Evolutionary conservation across 2,329 filamentous ascomycete species (phyloP).

Genomic region (Calonectria montana): DNA sequence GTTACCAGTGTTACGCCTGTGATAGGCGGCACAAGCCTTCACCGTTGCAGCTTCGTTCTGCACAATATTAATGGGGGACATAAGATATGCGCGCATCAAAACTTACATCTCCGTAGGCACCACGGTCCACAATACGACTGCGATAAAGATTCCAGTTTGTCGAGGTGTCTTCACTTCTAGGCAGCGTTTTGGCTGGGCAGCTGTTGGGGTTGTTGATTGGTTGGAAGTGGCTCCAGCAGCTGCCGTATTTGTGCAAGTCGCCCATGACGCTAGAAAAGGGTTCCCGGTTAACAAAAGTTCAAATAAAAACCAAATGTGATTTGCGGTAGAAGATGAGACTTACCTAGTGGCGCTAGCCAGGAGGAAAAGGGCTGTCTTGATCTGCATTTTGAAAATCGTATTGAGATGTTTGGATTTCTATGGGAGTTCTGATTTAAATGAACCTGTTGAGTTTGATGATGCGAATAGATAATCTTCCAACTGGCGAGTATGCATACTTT

Average conservation of each 20-base stretch:
- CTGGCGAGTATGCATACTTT: not conserved
- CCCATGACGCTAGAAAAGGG: not conserved
- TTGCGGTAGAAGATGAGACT: not conserved
- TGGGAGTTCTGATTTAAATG: not conserved
- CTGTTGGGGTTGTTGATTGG: not conserved
- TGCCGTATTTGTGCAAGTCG: not conserved
- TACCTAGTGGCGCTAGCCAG: not conserved
- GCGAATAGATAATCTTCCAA: not conserved
- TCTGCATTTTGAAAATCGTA: not conserved
- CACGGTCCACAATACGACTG: not conserved
- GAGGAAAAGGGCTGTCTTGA: not conserved
- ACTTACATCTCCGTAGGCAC: not conserved
- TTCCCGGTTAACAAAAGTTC: not conserved
- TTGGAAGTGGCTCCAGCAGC: not conserved
- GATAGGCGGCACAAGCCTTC: not conserved
- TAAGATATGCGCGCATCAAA: not conserved
- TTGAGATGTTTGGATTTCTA: not conserved
- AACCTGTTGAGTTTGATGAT: not conserved
- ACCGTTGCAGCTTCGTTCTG: not conserved
- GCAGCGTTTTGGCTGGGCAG: not conserved
- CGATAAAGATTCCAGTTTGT: not conserved
- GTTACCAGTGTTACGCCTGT: not conserved
- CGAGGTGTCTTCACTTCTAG: not conserved
- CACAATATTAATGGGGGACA: not conserved
- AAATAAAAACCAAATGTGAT: not conserved